These are phyloP conservation scores for Colletotrichum truncatum DNA, from an alignment of 2,329 filamentous ascomycete species.

Conservation along the genomic window DNA sequence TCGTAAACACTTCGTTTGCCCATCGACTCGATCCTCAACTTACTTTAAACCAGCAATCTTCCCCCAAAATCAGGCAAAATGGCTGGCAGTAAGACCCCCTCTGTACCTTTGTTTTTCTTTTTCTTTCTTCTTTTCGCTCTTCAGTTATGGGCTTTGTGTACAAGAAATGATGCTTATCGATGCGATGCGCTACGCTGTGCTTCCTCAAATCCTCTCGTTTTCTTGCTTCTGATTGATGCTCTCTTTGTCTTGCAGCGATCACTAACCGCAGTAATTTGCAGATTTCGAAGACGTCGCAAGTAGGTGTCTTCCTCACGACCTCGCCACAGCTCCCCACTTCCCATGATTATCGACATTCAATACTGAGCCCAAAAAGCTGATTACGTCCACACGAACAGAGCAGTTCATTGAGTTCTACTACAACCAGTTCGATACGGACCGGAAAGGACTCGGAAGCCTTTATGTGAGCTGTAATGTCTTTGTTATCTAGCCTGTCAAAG, in stretches of 20 bases:
- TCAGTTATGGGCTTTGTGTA: no score
- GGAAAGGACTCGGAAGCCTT: conserved; percentile 71
- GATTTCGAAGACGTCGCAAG: conserved; percentile 58
- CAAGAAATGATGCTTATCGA: background rate
- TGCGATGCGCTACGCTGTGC: background rate
- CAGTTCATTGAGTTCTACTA: conserved; percentile 95
- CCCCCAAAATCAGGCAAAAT: conserved; percentile 24
- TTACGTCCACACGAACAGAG: conserved; percentile 58
- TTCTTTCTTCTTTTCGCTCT: no score
- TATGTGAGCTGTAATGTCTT: conserved; percentile 71
- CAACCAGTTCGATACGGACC: conserved; percentile 81
- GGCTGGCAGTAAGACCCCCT: conserved; percentile 24
- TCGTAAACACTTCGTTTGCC: background rate
- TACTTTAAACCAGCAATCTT: background rate
- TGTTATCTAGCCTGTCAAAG: background rate
- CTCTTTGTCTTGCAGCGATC: background rate
- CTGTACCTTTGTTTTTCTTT: background rate
- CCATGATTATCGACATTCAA: no score
- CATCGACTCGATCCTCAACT: background rate
- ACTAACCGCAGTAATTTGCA: conserved; percentile 33
- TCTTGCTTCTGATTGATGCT: background rate
- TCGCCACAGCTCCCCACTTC: background rate
- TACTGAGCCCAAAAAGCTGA: background rate
- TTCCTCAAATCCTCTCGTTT: background rate
- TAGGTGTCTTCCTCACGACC: conserved; percentile 41